These are phyloP conservation scores for Maudiozyma bulderi DNA, from an alignment of 805 yeast species.

Conservation along the genomic window DNA sequence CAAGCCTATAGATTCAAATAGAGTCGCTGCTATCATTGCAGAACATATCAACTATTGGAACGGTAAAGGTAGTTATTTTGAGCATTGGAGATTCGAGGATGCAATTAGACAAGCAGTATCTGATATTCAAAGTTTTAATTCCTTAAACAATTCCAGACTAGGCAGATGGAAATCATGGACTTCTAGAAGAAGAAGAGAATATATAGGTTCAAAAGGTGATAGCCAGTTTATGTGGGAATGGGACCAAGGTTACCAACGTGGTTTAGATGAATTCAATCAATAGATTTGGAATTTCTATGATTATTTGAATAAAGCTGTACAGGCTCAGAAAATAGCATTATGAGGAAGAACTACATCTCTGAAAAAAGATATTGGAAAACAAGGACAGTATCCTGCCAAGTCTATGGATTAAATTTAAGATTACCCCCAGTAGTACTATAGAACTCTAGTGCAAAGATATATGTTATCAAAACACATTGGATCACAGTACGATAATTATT, in stretches of 20 bases:
- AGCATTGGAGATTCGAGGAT: conserved; percentile 71
- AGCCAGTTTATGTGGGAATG: conserved; percentile 72
- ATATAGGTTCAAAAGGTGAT: conserved; percentile 44
- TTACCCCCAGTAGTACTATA: too few relatives aligned
- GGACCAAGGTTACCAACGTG: conserved; percentile 76
- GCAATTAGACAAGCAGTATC: conserved; percentile 71
- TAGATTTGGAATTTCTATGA: background rate
- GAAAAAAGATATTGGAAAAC: too few relatives aligned
- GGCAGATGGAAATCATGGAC: conserved; percentile 74
- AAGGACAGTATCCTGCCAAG: too few relatives aligned
- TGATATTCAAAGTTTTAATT: conserved; percentile 61
- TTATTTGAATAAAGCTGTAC: too few relatives aligned
- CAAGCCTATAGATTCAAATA: conserved; percentile 23
- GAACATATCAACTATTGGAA: conserved; percentile 66
- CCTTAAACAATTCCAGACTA: conserved; percentile 55
- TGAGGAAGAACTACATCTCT: too few relatives aligned
- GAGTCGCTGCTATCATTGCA: conserved; percentile 21
- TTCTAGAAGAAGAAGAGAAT: conserved; percentile 51
- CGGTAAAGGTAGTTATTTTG: conserved; percentile 52
- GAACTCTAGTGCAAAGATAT: too few relatives aligned
- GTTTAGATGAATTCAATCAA: conserved; percentile 30
- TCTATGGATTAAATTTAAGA: too few relatives aligned
- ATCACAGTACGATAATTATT: too few relatives aligned
- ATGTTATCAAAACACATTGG: too few relatives aligned
- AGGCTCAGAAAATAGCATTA: too few relatives aligned